These are phyloP conservation scores for Magnusiomyces magnusii DNA, from an alignment of 1,139 yeast species.

Conservation along the genomic window DNA sequence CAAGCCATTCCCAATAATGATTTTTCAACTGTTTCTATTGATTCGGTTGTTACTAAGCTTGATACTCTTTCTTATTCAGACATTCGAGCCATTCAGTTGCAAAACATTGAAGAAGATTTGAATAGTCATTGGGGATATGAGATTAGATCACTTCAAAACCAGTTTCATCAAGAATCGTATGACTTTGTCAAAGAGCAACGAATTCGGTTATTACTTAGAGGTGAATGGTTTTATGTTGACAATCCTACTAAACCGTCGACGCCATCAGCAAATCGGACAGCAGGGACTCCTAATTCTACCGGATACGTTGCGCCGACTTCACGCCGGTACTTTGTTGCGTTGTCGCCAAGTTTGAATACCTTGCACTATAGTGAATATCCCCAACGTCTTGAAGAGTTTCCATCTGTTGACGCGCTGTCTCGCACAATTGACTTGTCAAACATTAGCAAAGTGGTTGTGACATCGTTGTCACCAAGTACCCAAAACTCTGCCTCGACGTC, in stretches of 20 bases:
- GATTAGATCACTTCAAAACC: constrained; percentile 44
- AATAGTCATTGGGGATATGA: constrained; percentile 34
- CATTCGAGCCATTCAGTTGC: constrained; percentile 51
- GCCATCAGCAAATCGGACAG: neutral
- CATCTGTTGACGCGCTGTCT: constrained; percentile 45
- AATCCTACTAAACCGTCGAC: constrained; percentile 38
- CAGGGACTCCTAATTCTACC: neutral
- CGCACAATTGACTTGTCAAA: constrained; percentile 24
- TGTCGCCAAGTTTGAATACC: constrained; percentile 65
- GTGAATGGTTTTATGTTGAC: constrained; percentile 78
- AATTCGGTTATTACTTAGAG: constrained; percentile 60
- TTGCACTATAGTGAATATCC: constrained; percentile 55
- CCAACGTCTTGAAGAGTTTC: constrained; percentile 42
- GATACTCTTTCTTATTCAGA: constrained; percentile 41
- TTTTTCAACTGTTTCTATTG: constrained; percentile 20
- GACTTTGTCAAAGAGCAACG: constrained; percentile 79
- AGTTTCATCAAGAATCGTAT: constrained; percentile 51
- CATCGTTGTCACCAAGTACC: constrained; percentile 19
- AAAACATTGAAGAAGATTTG: constrained; percentile 36
- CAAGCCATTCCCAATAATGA: constrained; percentile 30
- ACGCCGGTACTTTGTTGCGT: constrained; percentile 49
- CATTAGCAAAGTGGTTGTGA: constrained; percentile 24
- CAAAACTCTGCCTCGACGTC: constrained; percentile 10
- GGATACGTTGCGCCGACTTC: constrained; percentile 24
- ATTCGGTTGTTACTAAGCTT: constrained; percentile 27